These are phyloP conservation scores for Colletotrichum navitas DNA, from an alignment of 2,329 filamentous ascomycete genomes.

Conservation along the genomic window DNA sequence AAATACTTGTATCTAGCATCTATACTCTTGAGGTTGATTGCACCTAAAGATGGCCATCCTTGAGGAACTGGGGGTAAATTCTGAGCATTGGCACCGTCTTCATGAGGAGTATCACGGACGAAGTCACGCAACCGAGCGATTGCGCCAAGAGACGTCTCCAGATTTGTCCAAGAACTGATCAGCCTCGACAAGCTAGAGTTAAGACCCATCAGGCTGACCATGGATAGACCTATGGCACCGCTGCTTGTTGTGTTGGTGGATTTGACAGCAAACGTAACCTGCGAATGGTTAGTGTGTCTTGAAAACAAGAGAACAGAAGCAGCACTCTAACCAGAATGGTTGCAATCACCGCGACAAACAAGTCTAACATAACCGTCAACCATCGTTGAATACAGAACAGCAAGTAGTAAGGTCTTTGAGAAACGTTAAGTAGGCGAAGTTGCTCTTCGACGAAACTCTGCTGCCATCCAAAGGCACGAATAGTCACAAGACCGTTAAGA, in stretches of 20 bases:
- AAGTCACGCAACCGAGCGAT: constrained; percentile 48
- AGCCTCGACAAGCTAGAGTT: constrained; percentile 49
- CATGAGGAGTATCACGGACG: constrained; percentile 45
- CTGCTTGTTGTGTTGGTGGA: constrained; percentile 6
- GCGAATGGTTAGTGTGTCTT: not conserved
- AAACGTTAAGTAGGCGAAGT: constrained; percentile 62
- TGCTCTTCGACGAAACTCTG: constrained; percentile 58
- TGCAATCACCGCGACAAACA: constrained; percentile 61
- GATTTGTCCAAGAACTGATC: constrained; percentile 50
- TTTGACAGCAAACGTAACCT: constrained; percentile 54
- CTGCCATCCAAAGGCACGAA: constrained; percentile 69
- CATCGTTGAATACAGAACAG: constrained; percentile 69
- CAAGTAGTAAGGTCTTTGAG: constrained; percentile 69
- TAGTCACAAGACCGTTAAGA: constrained; percentile 60
- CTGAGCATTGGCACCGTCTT: constrained; percentile 45
- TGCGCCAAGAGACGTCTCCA: constrained; percentile 48
- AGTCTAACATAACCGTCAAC: constrained; percentile 64
- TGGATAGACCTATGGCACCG: constrained; percentile 44
- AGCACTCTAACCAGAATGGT: constrained; percentile 55
- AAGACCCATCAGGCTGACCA: constrained; percentile 51
- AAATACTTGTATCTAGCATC: constrained; percentile 49
- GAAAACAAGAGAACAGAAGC: not conserved
- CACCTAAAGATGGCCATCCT: constrained; percentile 51
- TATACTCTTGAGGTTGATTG: constrained; percentile 50
- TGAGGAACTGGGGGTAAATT: constrained; percentile 41